These are phyloP conservation scores for Scheffersomyces amazonensis DNA, from an alignment of 805 yeast species.

Conservation along the genomic window DNA sequence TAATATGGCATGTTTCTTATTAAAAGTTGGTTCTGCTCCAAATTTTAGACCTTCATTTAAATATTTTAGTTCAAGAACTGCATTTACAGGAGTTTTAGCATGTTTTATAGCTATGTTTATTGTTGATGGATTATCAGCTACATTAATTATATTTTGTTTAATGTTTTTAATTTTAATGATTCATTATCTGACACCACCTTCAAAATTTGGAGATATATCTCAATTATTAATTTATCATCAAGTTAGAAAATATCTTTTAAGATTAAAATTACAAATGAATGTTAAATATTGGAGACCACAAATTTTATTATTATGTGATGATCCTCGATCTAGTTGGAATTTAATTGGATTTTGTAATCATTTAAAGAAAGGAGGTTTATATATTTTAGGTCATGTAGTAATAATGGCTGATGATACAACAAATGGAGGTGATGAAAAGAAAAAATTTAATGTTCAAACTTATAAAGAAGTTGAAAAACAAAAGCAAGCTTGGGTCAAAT, in stretches of 20 bases:
- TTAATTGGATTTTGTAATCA: conserved; percentile 90
- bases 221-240: conserved; percentile 95
- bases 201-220: conserved; percentile 97
- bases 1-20: conserved; percentile 86
- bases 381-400: conserved; percentile 88
- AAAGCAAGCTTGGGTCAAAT: conserved; percentile 76
- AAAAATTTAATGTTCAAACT: conserved; percentile 49
- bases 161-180: conserved; percentile 69
- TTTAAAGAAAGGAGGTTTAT: conserved; percentile 91
- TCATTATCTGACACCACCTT: conserved; percentile 91
- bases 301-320: conserved; percentile 80
- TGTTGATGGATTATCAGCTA: conserved; percentile 89
- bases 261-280: conserved; percentile 80
- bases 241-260: conserved; percentile 82
- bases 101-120: conserved; percentile 87
- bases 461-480: conserved; percentile 70
- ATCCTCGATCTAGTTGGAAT: conserved; percentile 91
- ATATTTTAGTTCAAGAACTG: conserved; percentile 80
- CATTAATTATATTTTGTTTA: conserved; percentile 65
- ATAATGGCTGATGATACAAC: conserved; percentile 45
- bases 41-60: conserved; percentile 95
- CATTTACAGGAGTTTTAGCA: conserved; percentile 66
- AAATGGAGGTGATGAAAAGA: conserved; percentile 17
- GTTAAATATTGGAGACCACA: conserved; percentile 99
- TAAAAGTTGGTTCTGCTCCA: conserved; percentile 93